phyloP scores from a whole-genome alignment of 2,329 filamentous ascomycete species.

The Talaromyces albobiverticillius region DNA sequence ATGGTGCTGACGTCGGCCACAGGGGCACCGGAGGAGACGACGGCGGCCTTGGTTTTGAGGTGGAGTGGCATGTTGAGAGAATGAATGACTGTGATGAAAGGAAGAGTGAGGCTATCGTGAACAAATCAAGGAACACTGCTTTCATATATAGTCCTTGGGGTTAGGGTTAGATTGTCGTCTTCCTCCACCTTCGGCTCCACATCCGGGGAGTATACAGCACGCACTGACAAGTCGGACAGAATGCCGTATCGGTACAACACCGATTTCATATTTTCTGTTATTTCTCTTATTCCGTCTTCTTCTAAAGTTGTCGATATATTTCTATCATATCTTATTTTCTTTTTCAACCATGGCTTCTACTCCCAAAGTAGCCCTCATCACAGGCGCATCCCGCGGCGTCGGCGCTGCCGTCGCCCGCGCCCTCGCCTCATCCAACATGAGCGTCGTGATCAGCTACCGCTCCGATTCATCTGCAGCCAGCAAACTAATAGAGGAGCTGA shows the following conservation, averaged over 20 bases:
- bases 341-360: background rate
- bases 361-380: constrained; percentile 34
- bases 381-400: constrained; percentile 35
- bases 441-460: constrained; percentile 44
- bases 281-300: background rate
- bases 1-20: constrained; percentile 35
- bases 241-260: too few relatives aligned
- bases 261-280: background rate
- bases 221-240: background rate
- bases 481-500: constrained; percentile 38
- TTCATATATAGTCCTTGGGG: background rate
- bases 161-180: background rate
- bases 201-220: background rate
- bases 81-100: background rate
- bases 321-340: background rate
- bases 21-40: background rate
- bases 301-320: background rate
- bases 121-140: background rate
- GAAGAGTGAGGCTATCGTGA: background rate
- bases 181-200: background rate
- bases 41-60: background rate
- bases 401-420: constrained; percentile 33
- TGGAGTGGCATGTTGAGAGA: background rate
- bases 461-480: constrained; percentile 42
- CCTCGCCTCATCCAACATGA: constrained; percentile 33